These are phyloP conservation scores for Xylaria digitata DNA, from an alignment of 2,329 filamentous ascomycete species.

Conservation along the genomic window DNA sequence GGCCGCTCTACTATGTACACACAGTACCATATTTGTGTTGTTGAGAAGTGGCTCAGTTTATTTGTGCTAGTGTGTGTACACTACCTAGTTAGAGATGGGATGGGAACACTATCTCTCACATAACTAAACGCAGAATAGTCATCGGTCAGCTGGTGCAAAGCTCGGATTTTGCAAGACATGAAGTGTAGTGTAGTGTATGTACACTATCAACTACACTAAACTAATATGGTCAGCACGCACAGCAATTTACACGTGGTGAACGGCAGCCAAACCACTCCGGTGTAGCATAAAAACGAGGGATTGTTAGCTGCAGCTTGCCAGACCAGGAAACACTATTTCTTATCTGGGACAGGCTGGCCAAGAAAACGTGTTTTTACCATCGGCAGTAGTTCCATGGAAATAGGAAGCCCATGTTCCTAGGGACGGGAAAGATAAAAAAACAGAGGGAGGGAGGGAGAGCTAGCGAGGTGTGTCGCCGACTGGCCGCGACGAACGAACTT, in stretches of 20 bases:
- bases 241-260: conserved; percentile 13
- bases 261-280: not conserved
- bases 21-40: not conserved
- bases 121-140: too few relatives aligned
- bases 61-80: not conserved
- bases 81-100: too few relatives aligned
- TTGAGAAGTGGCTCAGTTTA: not conserved
- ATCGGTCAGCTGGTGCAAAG: too few relatives aligned
- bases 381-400: not conserved
- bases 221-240: not conserved
- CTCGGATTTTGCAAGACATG: not conserved
- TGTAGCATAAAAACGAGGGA: conserved; percentile 8
- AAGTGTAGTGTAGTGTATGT: too few relatives aligned
- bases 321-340: conserved; percentile 5
- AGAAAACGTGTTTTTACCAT: conserved; percentile 6
- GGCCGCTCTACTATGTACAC: not conserved
- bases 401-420: not conserved
- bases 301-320: conserved; percentile 16
- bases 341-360: conserved; percentile 4
- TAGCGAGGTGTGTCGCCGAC: not conserved
- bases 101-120: too few relatives aligned
- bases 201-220: not conserved
- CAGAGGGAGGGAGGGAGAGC: not conserved
- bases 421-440: not conserved
- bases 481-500: conserved; percentile 1